Percentiles rank a stretch among this genome's conserved stretches.
Conservation (phyloP, 345 rosid genomes). For the Pseudoturritis turrita region DNA sequence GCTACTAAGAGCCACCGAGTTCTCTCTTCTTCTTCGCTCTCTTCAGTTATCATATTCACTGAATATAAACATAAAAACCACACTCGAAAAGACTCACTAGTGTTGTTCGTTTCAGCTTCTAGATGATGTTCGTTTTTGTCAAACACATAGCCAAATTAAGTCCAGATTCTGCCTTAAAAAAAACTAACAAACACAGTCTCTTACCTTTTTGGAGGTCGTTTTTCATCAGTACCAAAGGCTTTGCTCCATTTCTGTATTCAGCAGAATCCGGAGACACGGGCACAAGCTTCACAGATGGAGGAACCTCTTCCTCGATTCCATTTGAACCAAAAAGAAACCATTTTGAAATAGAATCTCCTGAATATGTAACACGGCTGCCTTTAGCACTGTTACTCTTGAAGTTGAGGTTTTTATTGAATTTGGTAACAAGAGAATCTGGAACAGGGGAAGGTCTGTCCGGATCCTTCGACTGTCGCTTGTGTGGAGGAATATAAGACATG, state of each 20-base stretch:
- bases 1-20: conserved; percentile 42
- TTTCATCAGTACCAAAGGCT: conserved; percentile 37
- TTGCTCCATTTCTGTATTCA: conserved; percentile 27
- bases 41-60: conserved; percentile 19
- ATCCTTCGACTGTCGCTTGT: conserved; percentile 44
- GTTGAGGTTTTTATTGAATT: conserved; percentile 30
- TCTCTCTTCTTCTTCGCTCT: conserved; percentile 16
- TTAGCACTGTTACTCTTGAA: conserved; percentile 5
- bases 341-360: conserved; percentile 25
- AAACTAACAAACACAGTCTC: neutral
- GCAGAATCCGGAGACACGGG: conserved; percentile 32
- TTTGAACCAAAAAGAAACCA: conserved; percentile 54
- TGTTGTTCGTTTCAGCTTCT: neutral
- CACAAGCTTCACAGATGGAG: conserved; percentile 34
- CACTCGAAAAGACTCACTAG: neutral
- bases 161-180: neutral
- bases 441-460: conserved; percentile 26
- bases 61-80: neutral
- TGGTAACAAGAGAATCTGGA: conserved; percentile 33
- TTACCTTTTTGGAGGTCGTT: conserved; percentile 7
- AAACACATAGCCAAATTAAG: neutral
- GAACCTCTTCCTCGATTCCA: conserved; percentile 29
- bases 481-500: conserved; percentile 68
- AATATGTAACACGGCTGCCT: conserved; percentile 32
- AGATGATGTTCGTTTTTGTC: neutral